Conservation (phyloP, 2,329 filamentous ascomycete species). For the Penicillium crustosum region DNA sequence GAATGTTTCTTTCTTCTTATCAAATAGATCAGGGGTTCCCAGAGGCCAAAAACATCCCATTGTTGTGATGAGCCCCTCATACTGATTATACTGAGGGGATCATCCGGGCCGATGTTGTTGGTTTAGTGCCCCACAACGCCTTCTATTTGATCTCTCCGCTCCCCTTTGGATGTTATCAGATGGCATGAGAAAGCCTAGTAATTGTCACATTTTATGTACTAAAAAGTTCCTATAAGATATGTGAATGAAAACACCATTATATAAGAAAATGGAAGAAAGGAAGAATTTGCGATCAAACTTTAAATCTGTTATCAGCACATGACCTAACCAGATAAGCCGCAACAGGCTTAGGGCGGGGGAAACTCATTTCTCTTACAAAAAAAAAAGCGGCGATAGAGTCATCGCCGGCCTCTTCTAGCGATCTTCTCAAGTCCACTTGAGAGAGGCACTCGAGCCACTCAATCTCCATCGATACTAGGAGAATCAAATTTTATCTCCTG, state of each 20-base stretch:
- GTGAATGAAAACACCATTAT: neutral
- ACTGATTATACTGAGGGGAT: neutral
- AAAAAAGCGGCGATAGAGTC: constrained; percentile 22
- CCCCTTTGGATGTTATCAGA: neutral
- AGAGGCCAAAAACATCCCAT: neutral
- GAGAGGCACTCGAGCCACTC: constrained; percentile 27
- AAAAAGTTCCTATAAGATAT: neutral
- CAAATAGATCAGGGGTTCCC: neutral
- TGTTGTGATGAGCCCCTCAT: neutral
- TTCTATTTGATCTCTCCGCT: neutral
- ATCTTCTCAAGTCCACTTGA: constrained; percentile 26
- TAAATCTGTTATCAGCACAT: constrained; percentile 21
- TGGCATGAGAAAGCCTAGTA: neutral
- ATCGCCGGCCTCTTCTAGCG: constrained; percentile 24
- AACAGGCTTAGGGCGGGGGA: constrained; percentile 27
- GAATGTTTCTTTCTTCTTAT: neutral
- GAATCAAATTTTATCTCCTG: constrained; percentile 11
- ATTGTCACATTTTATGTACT: neutral
- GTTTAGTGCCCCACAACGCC: neutral
- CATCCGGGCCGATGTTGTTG: neutral
- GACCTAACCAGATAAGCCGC: constrained; percentile 22
- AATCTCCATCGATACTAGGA: constrained; percentile 22
- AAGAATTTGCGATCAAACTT: neutral
- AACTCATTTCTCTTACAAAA: constrained; percentile 23
- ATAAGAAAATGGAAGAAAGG: neutral